phyloP scores from a whole-genome alignment of 1,284 basidiomycete species.

The Lentinula novae-zelandiae region DNA sequence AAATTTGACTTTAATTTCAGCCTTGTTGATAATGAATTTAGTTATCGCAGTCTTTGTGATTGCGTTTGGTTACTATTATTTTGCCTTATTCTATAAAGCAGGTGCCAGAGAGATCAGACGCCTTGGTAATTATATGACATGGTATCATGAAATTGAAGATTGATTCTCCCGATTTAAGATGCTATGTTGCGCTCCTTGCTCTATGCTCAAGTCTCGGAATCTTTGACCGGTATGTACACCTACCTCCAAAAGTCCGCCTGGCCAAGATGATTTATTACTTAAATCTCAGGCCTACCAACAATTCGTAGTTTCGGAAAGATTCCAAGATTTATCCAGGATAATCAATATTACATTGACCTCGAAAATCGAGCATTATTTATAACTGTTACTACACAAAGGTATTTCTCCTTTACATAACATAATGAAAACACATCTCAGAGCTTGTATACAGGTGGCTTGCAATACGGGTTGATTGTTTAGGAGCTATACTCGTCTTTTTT shows the following conservation, averaged over 20 bases:
- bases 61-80: conserved; percentile 47
- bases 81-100: conserved; percentile 59
- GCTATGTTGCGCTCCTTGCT: conserved; percentile 66
- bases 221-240: conserved; percentile 46
- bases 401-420: conserved; percentile 19
- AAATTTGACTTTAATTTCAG: neutral
- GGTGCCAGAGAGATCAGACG: conserved; percentile 73
- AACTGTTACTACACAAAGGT: conserved; percentile 58
- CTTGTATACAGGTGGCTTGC: conserved; percentile 61
- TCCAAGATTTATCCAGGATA: conserved; percentile 60
- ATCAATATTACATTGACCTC: conserved; percentile 71
- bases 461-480: conserved; percentile 71
- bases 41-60: conserved; percentile 51
- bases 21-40: conserved; percentile 14
- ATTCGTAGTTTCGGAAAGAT: conserved; percentile 71
- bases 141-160: neutral
- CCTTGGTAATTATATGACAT: conserved; percentile 36
- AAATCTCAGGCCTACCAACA: conserved; percentile 52
- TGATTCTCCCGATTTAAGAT: conserved; percentile 2
- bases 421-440: neutral
- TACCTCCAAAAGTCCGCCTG: too few species aligned
- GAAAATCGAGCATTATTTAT: conserved; percentile 65
- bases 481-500: conserved; percentile 60
- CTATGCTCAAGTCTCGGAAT: conserved; percentile 82
- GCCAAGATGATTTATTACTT: too few species aligned